These are phyloP conservation scores for Metschnikowia baotianmanensis DNA, from an alignment of 805 yeast species.

Conservation along the genomic window DNA sequence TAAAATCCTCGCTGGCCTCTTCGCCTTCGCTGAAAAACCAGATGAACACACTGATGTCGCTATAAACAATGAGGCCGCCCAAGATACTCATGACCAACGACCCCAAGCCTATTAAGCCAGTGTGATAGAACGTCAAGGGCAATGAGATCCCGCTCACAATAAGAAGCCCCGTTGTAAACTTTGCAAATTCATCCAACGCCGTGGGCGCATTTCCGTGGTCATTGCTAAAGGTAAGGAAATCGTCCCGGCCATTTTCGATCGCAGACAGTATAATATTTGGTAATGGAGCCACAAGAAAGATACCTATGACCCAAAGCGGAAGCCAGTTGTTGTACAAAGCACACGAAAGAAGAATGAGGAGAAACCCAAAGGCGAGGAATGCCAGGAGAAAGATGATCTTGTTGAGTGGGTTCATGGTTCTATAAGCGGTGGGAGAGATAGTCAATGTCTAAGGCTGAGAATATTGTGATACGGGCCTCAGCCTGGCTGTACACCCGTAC, in stretches of 20 bases:
- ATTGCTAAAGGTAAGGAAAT: slow-evolving; percentile 43
- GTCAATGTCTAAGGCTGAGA: neutral
- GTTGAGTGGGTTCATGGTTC: slow-evolving; percentile 43
- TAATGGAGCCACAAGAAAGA: slow-evolving; percentile 44
- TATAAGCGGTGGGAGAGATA: neutral
- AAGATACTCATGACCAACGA: slow-evolving; percentile 42
- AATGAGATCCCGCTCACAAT: slow-evolving; percentile 45
- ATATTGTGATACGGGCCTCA: neutral
- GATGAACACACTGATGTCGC: slow-evolving; percentile 42
- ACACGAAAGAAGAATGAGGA: slow-evolving; percentile 43
- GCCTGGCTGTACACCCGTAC: neutral
- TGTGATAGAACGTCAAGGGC: slow-evolving; percentile 41
- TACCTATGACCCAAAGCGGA: slow-evolving; percentile 38
- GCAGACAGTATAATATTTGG: slow-evolving; percentile 41
- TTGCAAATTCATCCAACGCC: slow-evolving; percentile 38
- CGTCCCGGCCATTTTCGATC: slow-evolving; percentile 39
- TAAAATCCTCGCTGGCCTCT: slow-evolving; percentile 45
- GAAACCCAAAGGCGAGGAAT: slow-evolving; percentile 44
- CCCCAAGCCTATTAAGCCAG: slow-evolving; percentile 35
- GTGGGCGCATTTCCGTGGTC: slow-evolving; percentile 37
- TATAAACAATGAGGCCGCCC: slow-evolving; percentile 46
- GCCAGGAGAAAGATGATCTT: slow-evolving; percentile 47
- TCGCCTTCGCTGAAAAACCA: slow-evolving; percentile 47
- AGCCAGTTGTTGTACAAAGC: slow-evolving; percentile 43
- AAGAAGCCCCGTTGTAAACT: slow-evolving; percentile 39